Base-by-base conservation (phyloP, 192 early-diverging fungal species). In the Backusella mclennaniae region DNA sequence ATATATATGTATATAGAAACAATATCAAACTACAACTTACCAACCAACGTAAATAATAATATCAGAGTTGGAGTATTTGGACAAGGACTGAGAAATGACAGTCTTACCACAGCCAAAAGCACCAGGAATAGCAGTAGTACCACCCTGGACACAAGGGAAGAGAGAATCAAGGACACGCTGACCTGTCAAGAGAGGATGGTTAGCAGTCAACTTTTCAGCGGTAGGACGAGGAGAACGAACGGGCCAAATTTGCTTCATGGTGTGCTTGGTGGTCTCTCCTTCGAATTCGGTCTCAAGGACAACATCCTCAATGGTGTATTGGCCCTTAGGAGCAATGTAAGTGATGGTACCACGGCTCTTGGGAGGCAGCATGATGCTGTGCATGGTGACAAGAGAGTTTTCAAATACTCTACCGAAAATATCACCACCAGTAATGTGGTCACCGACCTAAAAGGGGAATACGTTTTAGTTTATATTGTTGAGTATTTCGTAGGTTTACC, bases 41-140 rank as follows among this genome's bases (percentile, higher is more conserved):
- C 89, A 94, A 36, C 98, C 98, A 69, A 99, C 97, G 77, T 99
- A 99, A 74, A 99, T 94, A 84, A 99, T 99, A 69, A 99, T 90
- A 83, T 99, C 97, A 52, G 97, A 99, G 91, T 99, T 99, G 76
- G 98, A 99, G 89, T 97, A 99, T 83, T 99, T 99, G 66, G 98
- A 98, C 74, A 99, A 85, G 4, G 98, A 94, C 87, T 99, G 98
- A 12, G 97, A 99, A 89, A 99, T 99, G 69, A 99, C 98, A 66
- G 98, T 99, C 89, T 99, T 99, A 44, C 98, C 98, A 84, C 98
- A 99, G 63, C 98, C 98, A 79, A 99, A 99, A 72, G 98, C 98
- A 69, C 98, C 98, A 17, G 98, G 98, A 86, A 99, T 99, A 49
- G 97, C 97, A 9, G 97, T 99, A 33, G 98, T 99, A 71, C 98